phyloP scores from a whole-genome alignment of 257 asterid genomes.

The Solanum appendiculatum region DNA sequence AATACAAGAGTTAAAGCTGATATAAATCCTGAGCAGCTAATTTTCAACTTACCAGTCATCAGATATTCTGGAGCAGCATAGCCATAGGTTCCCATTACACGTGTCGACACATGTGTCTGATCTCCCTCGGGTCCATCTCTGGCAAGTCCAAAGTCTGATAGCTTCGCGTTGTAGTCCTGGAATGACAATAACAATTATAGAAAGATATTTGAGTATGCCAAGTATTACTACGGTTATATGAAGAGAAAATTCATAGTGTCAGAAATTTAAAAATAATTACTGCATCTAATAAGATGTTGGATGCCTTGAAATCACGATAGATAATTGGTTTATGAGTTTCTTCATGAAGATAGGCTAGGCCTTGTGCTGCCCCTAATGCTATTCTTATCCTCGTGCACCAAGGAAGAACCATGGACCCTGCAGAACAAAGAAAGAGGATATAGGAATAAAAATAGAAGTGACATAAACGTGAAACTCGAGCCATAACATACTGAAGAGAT shows the following conservation, averaged over 20 bases:
- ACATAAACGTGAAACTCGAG: background rate
- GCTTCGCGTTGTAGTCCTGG: conserved; percentile 77
- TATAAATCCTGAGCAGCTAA: too few relatives aligned
- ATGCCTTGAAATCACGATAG: conserved; percentile 66
- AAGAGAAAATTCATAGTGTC: background rate
- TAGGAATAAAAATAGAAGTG: background rate
- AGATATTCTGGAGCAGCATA: conserved; percentile 86
- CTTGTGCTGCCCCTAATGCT: conserved; percentile 70
- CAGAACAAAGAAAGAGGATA: background rate
- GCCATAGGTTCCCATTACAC: conserved; percentile 85
- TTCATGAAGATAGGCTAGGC: conserved; percentile 81
- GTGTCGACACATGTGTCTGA: conserved; percentile 75
- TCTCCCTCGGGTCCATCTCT: conserved; percentile 82
- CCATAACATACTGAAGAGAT: conserved; percentile 64
- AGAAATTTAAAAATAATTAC: conserved; percentile 27
- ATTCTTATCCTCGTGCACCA: conserved; percentile 71
- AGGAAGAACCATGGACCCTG: conserved; percentile 67
- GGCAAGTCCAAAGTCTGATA: conserved; percentile 87
- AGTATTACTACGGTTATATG: background rate
- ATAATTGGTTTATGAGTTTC: conserved; percentile 73
- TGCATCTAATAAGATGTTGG: conserved; percentile 57
- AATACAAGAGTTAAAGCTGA: background rate
- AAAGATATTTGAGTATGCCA: background rate
- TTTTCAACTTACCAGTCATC: conserved; percentile 43
- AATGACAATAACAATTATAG: conserved; percentile 2